phyloP scores from a whole-genome alignment of 2,329 filamentous ascomycete species.

The Colletotrichum limetticola region DNA sequence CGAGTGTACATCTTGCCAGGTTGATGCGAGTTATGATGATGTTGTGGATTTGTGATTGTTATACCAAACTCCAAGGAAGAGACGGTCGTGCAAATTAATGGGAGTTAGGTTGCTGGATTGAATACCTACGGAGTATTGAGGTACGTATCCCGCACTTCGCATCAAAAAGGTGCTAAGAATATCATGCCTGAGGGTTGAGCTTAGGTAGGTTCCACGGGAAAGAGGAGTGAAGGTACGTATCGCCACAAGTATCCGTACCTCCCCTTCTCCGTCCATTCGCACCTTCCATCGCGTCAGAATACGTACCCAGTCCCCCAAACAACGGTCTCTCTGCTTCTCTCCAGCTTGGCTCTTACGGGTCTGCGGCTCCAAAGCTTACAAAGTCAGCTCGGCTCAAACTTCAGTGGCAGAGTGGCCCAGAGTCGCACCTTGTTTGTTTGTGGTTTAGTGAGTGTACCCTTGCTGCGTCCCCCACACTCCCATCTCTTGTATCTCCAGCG shows the following conservation, averaged over 20 bases:
- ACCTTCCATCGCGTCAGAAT: not conserved
- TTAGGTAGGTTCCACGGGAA: not conserved
- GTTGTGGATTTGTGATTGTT: not conserved
- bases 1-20: slow-evolving; percentile 6
- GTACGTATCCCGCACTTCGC: not conserved
- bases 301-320: not conserved
- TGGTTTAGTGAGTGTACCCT: not conserved
- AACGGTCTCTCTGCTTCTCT: not conserved
- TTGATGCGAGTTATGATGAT: slow-evolving; percentile 24
- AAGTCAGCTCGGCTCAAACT: not conserved
- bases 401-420: not conserved
- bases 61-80: not conserved
- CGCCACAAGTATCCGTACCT: not conserved
- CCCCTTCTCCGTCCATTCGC: not conserved
- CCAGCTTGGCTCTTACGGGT: not conserved
- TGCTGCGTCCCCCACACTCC: not conserved
- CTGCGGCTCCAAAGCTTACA: slow-evolving; percentile 20
- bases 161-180: not conserved
- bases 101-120: not conserved
- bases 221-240: not conserved
- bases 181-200: not conserved
- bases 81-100: not conserved
- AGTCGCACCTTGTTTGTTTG: slow-evolving; percentile 14
- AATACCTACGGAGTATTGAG: not conserved
- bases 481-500: not conserved